Evolutionary conservation across 345 rosid species (phyloP), one percentile per base, ranked within the genome.

Genomic region (Alliaria petiolata): DNA sequence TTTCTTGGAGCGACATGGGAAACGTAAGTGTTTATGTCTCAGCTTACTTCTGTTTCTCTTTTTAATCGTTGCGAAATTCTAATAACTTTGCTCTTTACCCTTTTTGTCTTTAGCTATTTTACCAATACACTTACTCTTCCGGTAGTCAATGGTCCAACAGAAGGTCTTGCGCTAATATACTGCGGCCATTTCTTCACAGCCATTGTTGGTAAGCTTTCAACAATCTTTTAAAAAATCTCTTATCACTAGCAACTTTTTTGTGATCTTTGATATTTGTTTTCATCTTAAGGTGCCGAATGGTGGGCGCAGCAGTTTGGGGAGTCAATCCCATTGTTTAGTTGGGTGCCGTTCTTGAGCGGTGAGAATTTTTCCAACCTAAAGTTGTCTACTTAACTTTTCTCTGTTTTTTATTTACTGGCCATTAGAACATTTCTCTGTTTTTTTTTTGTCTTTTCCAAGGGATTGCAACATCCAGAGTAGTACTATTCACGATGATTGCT

Each of bases 1-100:
- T 95, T 95, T 73, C 85, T 85, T 69, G 84, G 89, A 76, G 98
- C 99, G 68, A 89, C 99, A 30, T 95, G 99, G 99, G 99, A 95
- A 80, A 77, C 77, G 99, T 95, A 82, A 77, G 97, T 80, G 15
- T 46, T 45, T 22, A 34, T 28, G 34, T 42, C 38, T 70, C 38
- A 33, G 8, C 42, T 65, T 3, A 53, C 19, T 34, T 68, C 12
- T 53, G 44, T 58, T 39, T 28, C 34, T 0, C 25, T 22, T 22
- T 22, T 22, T 22, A 22, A 8, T 42, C 16, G n/a, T 8, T 69
- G 30, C 7, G 0, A 52, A 30, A 52, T 28, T 71, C 52, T 71
- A 51, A 53, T 66, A n/a, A 65, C 25, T 54, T 68, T 57, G 11
- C 15, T 49, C 52, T 16, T 47, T 16, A 25, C 6, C 63, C 11